Conservation (phyloP, 2,329 filamentous ascomycete genomes). For the Pseudocercospora musae region DNA sequence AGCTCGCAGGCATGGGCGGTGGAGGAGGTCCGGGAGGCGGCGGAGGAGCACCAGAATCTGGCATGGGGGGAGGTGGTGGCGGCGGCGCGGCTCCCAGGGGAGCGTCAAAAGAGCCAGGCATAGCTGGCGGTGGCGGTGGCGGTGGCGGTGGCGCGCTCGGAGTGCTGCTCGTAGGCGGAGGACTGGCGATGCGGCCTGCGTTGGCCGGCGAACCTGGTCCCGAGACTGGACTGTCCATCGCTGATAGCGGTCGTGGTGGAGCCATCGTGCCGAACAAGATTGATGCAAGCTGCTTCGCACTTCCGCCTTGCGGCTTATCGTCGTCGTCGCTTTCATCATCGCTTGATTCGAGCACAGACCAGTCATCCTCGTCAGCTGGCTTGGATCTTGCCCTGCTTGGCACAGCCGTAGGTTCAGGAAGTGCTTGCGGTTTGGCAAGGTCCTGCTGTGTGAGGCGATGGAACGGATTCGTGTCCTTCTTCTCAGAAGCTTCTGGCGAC, state of each 20-base stretch:
- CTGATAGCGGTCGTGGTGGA: constrained; percentile 81
- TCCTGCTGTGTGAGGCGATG: constrained; percentile 74
- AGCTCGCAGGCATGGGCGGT: constrained; percentile 37
- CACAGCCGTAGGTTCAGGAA: constrained; percentile 49
- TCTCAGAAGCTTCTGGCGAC: constrained; percentile 38
- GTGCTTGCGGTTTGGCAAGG: constrained; percentile 44
- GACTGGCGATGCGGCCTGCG: constrained; percentile 33
- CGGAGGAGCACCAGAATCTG: constrained; percentile 45
- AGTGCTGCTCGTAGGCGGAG: constrained; percentile 52
- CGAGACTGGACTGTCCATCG: constrained; percentile 60
- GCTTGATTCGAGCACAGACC: constrained; percentile 75
- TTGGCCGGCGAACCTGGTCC: constrained; percentile 39
- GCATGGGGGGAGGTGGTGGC: constrained; percentile 44
- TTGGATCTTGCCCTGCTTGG: constrained; percentile 53
- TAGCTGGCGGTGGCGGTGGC: constrained; percentile 46
- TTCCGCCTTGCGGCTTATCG: constrained; percentile 68
- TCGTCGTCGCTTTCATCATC: constrained; percentile 75
- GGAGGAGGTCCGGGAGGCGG: constrained; percentile 38
- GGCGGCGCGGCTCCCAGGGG: constrained; percentile 43
- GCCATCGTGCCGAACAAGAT: constrained; percentile 97
- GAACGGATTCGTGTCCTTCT: constrained; percentile 89
- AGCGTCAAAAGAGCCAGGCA: constrained; percentile 46
- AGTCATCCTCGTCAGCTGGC: constrained; percentile 66
- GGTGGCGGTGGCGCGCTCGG: constrained; percentile 44
- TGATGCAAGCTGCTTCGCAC: constrained; percentile 86